These are phyloP conservation scores for Durusdinium trenchii DNA, from an alignment of 73 alveolate species.

Conservation along the genomic window DNA sequence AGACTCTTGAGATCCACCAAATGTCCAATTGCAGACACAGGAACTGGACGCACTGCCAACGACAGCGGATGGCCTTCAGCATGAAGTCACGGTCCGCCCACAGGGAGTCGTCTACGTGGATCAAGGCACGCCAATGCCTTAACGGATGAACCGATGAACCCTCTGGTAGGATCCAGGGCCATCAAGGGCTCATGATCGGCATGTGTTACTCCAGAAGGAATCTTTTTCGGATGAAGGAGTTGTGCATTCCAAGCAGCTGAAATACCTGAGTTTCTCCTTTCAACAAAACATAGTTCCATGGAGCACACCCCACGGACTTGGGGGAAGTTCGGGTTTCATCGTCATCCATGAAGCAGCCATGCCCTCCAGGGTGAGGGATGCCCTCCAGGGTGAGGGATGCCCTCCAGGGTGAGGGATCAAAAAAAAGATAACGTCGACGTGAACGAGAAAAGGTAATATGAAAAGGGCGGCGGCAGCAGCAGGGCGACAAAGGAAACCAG, in stretches of 20 bases:
- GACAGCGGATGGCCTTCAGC: conserved; percentile 78
- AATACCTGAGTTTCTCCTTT: not conserved
- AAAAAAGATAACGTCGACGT: no score
- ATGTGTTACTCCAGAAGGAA: not conserved
- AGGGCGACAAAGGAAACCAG: not conserved
- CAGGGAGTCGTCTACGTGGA: conserved; percentile 56
- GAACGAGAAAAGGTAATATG: no score
- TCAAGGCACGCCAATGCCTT: conserved; percentile 89
- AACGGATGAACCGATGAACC: not conserved
- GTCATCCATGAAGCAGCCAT: no score
- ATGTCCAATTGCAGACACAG: no score
- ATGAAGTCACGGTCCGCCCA: conserved; percentile 74
- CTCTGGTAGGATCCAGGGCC: not conserved
- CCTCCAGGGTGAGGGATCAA: no score
- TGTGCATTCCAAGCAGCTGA: not conserved
- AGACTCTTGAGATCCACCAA: no score
- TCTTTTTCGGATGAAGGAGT: not conserved
- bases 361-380: no score
- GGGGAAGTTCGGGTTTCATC: no score
- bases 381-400: no score
- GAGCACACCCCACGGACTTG: not conserved
- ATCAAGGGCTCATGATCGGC: not conserved
- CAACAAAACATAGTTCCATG: not conserved
- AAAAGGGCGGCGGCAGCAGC: not conserved
- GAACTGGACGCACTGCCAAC: conserved; percentile 86